Evolutionary conservation across 257 asterid species (phyloP), one percentile per base, ranked within the genome.

Genomic region (Scutellaria galericulata): DNA sequence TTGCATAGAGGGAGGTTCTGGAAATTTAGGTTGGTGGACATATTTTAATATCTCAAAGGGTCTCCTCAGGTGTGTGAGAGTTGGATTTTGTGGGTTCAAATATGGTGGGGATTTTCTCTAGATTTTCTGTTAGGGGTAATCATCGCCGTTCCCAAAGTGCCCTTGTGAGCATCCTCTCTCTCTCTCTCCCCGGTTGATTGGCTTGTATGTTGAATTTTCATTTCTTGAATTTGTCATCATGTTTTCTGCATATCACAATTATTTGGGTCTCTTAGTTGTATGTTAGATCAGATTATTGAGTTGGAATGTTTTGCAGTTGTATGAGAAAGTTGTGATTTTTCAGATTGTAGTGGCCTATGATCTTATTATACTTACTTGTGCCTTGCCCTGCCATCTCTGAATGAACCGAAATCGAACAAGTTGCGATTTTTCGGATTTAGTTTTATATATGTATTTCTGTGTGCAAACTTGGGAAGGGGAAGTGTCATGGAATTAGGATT

Each of bases 121-220:
- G 96, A 81, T 84, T 93, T 78, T 88, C 98, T 37, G 86, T 78
- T 46, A 78, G 69, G 81, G 66, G 68, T 48, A 85, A 81, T 52
- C 98, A 89, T 82, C 94, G 97, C 51, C 90, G 96, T 57, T 53
- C 97, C 62, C 98, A 91, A 80, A 93, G 98, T 75, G 91, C 97
- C 39, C 87, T 91, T 53, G 97, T 89, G 56, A 86, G 89, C 47
- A n/a, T 4, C 54, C 8, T 53, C 64, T 66, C 60, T 42, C 72
- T 10, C 31, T 69, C 9, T 51, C 5, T 13, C 2, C 67, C 27
- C 1, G 27, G 27, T 24, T 24, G 27, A 24, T 24, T 24, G 0
- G n/a, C 37, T 60, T 70, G 5, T 42, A 31, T 9, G n/a, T 20
- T 45, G 13, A 12, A 12, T 74, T 67, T 57, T 52, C 15, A 48